Evolutionary conservation across 805 yeast genomes (phyloP).

Genomic region (Starmera caribaea): DNA sequence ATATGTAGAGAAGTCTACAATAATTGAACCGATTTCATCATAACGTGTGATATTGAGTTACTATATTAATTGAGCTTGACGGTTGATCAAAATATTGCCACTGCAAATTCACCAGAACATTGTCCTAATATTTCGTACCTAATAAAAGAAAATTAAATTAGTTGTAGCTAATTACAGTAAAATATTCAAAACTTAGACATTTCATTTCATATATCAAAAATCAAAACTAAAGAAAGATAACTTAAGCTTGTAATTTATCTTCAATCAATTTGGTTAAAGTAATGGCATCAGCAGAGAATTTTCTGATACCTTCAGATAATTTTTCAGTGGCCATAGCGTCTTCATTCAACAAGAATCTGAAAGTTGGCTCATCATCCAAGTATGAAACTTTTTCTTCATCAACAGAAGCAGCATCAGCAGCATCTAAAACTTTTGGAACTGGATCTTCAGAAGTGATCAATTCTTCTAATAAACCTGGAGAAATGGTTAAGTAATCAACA

Average conservation of each 20-base stretch:
- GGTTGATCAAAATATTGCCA: too few relatives aligned
- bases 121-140: too few relatives aligned
- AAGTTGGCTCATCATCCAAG: slow-evolving; percentile 77
- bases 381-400: slow-evolving; percentile 64
- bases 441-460: slow-evolving; percentile 66
- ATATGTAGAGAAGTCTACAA: too few relatives aligned
- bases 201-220: neutral
- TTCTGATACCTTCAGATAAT: slow-evolving; percentile 95
- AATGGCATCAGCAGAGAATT: slow-evolving; percentile 87
- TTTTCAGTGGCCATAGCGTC: slow-evolving; percentile 99
- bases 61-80: too few relatives aligned
- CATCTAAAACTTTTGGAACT: slow-evolving; percentile 77
- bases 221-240: neutral
- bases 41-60: too few relatives aligned
- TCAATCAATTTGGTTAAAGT: slow-evolving; percentile 64
- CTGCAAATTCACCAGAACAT: too few relatives aligned
- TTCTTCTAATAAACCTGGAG: slow-evolving; percentile 88
- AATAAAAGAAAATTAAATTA: neutral
- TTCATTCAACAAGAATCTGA: slow-evolving; percentile 88
- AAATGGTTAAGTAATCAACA: slow-evolving; percentile 89
- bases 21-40: too few relatives aligned
- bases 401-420: slow-evolving; percentile 46
- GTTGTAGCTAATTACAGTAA: neutral
- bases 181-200: neutral
- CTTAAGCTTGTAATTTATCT: slow-evolving; percentile 38